Conservation (phyloP, 345 rosid genomes). For the Bruguiera sexangula region DNA sequence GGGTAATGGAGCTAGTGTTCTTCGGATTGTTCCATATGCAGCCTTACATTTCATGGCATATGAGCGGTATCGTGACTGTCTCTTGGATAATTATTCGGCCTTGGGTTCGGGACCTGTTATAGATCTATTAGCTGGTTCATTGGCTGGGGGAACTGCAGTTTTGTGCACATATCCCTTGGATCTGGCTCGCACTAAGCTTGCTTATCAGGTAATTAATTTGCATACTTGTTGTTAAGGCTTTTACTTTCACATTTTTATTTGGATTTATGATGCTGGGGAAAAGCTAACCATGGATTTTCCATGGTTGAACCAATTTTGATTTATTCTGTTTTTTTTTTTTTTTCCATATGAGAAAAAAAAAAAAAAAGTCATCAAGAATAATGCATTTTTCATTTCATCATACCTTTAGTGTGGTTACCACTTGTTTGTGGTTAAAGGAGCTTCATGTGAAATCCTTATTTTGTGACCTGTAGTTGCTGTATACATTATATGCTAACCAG, state of each 20-base stretch:
- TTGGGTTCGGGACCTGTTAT: conserved; percentile 81
- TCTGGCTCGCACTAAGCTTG: conserved; percentile 94
- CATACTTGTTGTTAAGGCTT: conserved; percentile 13
- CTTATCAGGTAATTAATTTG: conserved; percentile 69
- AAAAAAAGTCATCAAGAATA: not conserved
- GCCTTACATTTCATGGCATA: conserved; percentile 96
- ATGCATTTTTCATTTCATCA: not conserved
- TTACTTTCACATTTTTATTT: not conserved
- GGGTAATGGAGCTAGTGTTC: conserved; percentile 96
- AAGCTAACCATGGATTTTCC: too few relatives aligned
- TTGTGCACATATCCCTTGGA: conserved; percentile 93
- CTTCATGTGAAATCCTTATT: too few relatives aligned
- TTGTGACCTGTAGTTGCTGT: too few relatives aligned
- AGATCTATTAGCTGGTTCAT: conserved; percentile 94
- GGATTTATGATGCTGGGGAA: too few relatives aligned
- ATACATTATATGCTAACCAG: too few relatives aligned
- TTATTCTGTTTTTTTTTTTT: not conserved
- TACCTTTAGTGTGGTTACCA: not conserved
- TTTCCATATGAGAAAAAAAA: too few relatives aligned
- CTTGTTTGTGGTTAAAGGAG: too few relatives aligned
- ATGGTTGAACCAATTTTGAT: not conserved
- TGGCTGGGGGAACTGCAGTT: conserved; percentile 96
- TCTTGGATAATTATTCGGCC: conserved; percentile 59
- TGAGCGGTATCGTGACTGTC: conserved; percentile 86
- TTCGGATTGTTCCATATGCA: conserved; percentile 92